phyloP scores from a whole-genome alignment of 805 yeast species.

The Candida koratica region DNA sequence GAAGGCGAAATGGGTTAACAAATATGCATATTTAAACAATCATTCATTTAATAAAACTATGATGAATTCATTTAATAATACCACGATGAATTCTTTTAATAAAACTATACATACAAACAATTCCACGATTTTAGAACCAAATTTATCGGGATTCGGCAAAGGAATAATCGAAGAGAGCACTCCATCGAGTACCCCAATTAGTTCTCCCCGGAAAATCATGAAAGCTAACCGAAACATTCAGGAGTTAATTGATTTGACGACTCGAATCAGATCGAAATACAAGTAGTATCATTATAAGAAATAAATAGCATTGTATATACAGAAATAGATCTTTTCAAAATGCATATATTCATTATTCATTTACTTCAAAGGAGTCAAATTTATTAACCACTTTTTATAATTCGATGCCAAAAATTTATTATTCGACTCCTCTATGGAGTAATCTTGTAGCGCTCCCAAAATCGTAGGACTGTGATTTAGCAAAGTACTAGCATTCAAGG shows the following conservation, averaged over 20 bases:
- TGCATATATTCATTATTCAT: slow-evolving; percentile 1
- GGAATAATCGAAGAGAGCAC: slow-evolving; percentile 39
- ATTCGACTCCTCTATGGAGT: slow-evolving; percentile 10
- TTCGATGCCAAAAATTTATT: slow-evolving; percentile 19
- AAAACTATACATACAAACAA: not conserved
- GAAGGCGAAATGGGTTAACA: slow-evolving; percentile 26
- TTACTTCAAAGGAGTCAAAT: slow-evolving; percentile 14
- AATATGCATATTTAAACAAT: slow-evolving; percentile 30
- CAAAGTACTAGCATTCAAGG: not conserved
- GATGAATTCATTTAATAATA: slow-evolving; percentile 2
- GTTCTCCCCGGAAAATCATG: slow-evolving; percentile 21
- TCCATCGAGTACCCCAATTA: slow-evolving; percentile 31
- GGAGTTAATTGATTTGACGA: slow-evolving; percentile 14
- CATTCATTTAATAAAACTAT: slow-evolving; percentile 18
- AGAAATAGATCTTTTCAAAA: too few relatives aligned
- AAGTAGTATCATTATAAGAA: too few relatives aligned
- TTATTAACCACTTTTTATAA: slow-evolving; percentile 26
- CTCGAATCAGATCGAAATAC: slow-evolving; percentile 13
- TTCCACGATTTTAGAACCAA: slow-evolving; percentile 20
- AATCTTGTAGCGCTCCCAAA: slow-evolving; percentile 10
- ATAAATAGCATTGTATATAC: slow-evolving; percentile 4
- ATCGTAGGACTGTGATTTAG: slow-evolving; percentile 1
- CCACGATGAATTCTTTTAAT: slow-evolving; percentile 1
- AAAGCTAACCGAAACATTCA: slow-evolving; percentile 13
- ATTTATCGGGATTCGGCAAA: slow-evolving; percentile 32